Conservation (phyloP, 2,329 filamentous ascomycete genomes). For the Ophiocordyceps unilateralis region DNA sequence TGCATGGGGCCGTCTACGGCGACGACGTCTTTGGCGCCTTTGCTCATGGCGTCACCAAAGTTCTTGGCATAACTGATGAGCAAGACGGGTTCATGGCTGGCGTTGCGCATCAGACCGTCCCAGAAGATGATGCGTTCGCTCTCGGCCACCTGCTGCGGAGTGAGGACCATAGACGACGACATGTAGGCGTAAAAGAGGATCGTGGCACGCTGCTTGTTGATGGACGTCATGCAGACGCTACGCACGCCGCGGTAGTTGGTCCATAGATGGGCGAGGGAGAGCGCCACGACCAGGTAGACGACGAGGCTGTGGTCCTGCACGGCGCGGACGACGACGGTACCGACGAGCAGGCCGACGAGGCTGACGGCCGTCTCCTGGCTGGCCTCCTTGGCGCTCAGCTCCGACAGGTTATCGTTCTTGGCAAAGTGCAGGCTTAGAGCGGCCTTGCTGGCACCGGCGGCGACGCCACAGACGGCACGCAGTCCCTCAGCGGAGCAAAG, state of each 20-base stretch:
- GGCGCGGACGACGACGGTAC: constrained; percentile 62
- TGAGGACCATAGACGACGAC: constrained; percentile 30
- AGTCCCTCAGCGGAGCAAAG: constrained; percentile 33
- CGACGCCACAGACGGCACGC: constrained; percentile 64
- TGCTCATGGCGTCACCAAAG: constrained; percentile 20
- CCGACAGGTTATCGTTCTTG: constrained; percentile 67
- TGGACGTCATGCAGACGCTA: constrained; percentile 62
- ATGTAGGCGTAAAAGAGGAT: constrained; percentile 52
- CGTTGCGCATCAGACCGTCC: constrained; percentile 14
- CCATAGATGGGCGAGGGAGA: constrained; percentile 61
- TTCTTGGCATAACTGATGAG: constrained; percentile 23
- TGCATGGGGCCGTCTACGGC: constrained; percentile 13
- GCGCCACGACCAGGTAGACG: constrained; percentile 51
- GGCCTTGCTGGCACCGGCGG: constrained; percentile 78
- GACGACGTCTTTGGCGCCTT: constrained; percentile 6
- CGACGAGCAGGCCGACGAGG: constrained; percentile 69
- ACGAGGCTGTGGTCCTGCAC: constrained; percentile 57
- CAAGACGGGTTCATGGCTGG: constrained; percentile 9
- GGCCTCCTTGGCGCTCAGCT: constrained; percentile 88
- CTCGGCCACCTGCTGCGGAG: constrained; percentile 47
- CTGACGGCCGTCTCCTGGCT: constrained; percentile 92
- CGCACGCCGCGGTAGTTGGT: constrained; percentile 80
- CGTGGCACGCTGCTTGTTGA: constrained; percentile 76
- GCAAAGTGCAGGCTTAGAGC: constrained; percentile 88
- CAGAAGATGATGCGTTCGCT: constrained; percentile 45